A percentile compares a stretch with the other conserved stretches of the same genome.
Evolutionary conservation across 2,329 filamentous ascomycete species (phyloP).

Genomic region (Pseudogymnoascus pannorum): DNA sequence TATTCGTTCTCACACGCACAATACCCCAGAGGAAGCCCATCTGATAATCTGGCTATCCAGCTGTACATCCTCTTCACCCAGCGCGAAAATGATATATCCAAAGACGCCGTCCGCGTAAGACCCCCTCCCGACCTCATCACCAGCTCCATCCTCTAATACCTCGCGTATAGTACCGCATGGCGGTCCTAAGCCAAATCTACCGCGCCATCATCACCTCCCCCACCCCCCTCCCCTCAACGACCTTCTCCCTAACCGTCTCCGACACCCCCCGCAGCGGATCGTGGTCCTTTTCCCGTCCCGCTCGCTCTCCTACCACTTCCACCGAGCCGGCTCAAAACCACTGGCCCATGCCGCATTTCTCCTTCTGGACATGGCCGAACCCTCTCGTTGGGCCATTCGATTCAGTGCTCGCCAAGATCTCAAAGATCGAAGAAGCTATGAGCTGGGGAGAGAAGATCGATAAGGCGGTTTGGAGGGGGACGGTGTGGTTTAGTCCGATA

Average conservation of each 20-base stretch:
- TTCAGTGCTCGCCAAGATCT: conserved; percentile 33
- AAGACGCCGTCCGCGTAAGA: conserved; percentile 37
- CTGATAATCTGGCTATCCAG: conserved; percentile 18
- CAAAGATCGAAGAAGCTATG: conserved; percentile 29
- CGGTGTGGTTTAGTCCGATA: conserved; percentile 38
- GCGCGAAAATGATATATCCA: conserved; percentile 30
- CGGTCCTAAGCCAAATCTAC: conserved; percentile 47
- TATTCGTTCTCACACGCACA: neutral
- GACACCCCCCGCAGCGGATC: conserved; percentile 40
- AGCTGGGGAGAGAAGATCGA: conserved; percentile 32
- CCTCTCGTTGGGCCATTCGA: conserved; percentile 41
- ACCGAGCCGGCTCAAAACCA: conserved; percentile 26
- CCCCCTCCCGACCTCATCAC: neutral
- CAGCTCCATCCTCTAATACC: conserved; percentile 17
- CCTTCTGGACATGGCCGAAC: conserved; percentile 47
- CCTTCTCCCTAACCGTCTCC: conserved; percentile 45
- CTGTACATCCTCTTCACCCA: conserved; percentile 40
- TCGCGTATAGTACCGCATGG: conserved; percentile 38
- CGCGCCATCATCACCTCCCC: conserved; percentile 45
- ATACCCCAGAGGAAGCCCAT: neutral
- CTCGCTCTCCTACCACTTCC: conserved; percentile 26
- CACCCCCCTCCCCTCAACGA: conserved; percentile 40
- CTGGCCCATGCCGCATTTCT: conserved; percentile 50
- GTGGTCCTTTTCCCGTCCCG: conserved; percentile 43
- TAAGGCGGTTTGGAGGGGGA: conserved; percentile 45